Conservation (phyloP, 805 yeast species). For the Wickerhamiella vanderwaltii region DNA sequence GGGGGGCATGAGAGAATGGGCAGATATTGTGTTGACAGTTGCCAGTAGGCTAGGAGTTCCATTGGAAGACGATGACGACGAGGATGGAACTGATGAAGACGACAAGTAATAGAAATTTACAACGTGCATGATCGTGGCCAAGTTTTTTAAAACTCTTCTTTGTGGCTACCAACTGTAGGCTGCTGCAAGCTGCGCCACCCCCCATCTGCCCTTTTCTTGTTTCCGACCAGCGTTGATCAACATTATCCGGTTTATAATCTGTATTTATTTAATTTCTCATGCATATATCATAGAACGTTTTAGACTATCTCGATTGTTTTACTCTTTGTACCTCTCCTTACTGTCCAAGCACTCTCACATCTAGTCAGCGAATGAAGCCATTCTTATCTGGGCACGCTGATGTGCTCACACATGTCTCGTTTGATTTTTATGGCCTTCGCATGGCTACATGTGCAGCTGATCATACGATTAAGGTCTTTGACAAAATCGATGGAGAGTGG, state of each 20-base stretch:
- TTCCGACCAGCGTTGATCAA: too few relatives aligned
- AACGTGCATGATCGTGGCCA: too few relatives aligned
- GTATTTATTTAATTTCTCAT: too few relatives aligned
- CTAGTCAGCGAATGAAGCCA: slow-evolving; percentile 38
- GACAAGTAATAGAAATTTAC: too few relatives aligned
- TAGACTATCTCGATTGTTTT: too few relatives aligned
- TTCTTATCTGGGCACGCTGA: slow-evolving; percentile 89
- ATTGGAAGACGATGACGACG: slow-evolving; percentile 22
- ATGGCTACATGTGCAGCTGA: slow-evolving; percentile 93
- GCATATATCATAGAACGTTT: too few relatives aligned
- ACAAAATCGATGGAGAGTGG: slow-evolving; percentile 59
- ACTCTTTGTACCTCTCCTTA: too few relatives aligned
- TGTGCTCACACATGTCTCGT: slow-evolving; percentile 76
- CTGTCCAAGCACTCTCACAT: background rate
- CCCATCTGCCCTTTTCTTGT: too few relatives aligned
- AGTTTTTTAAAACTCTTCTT: too few relatives aligned
- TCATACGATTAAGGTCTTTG: slow-evolving; percentile 84
- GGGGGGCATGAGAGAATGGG: slow-evolving; percentile 99
- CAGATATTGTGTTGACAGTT: slow-evolving; percentile 80
- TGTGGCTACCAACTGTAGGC: too few relatives aligned
- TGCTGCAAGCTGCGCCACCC: too few relatives aligned
- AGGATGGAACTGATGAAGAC: slow-evolving; percentile 19
- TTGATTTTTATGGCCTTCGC: slow-evolving; percentile 81
- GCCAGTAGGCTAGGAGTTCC: slow-evolving; percentile 32
- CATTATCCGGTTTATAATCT: too few relatives aligned